Base-by-base conservation (phyloP, 1,139 yeast genomes). In the Taphrina flavorubra region DNA sequence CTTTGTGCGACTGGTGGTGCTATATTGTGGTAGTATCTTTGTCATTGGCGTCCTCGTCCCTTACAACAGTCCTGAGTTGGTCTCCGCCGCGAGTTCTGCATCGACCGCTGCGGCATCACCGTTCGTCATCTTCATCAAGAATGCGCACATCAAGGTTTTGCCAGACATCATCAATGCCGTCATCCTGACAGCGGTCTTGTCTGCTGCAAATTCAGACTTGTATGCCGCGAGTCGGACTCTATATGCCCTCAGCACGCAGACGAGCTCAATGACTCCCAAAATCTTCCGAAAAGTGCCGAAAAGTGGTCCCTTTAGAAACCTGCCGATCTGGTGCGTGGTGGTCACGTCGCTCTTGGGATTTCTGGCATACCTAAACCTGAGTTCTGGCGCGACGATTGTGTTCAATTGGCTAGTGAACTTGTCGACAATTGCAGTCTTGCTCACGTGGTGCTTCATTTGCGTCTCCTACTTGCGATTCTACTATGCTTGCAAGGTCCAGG, bases 391-490 rank as follows among this genome's bases (percentile, higher is more conserved):
- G 65, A 80, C 81, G 40, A 81, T 83, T 20, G 97, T 92, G 11
- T 92, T 92, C 80, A 80, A 83, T 73, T 92, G 97, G 92, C 84
- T 92, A 72, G 84, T 91, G 73, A 90, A 90, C 78, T 87, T 92
- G 61, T 86, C 89, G 57, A 85, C 87, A 20, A 84, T 86, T 36
- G 85, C 87, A 11, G 79, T 85, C 60, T 81, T 85, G 73, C 77
- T 84, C 70, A 81, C 85, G 16, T 85, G 86, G 80, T 78, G 82
- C 13, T 79, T 82, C 70, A 81, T 85, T 69, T 83, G 86, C 76
- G 76, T 81, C 73, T 76, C 82, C 6, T 72, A 71, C 56, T 58
- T 72, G n/a, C 72, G 73, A 37, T 72, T 71, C 71, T 69, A 64
- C 51, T 65, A 70, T 49, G 74, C 72, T 31, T 70, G 71, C 51